A percentile compares a stretch with the other conserved stretches of the same genome.
These are phyloP conservation scores for Ascosphaera pollenicola DNA, from an alignment of 2,329 filamentous ascomycete species.

Conservation along the genomic window DNA sequence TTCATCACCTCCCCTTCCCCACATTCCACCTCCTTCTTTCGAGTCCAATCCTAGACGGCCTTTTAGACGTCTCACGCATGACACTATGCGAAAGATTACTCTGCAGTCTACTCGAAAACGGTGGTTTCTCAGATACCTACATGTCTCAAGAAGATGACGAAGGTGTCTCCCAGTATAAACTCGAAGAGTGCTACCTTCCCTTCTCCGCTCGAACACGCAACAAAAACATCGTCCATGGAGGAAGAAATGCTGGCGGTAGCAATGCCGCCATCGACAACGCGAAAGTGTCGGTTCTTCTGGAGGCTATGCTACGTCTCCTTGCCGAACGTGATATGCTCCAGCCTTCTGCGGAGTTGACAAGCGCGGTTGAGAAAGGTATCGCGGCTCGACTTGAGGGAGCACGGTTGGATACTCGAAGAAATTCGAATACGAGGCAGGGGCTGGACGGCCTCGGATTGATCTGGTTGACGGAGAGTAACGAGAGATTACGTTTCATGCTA, in stretches of 20 bases:
- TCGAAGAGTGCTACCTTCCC: conserved; percentile 41
- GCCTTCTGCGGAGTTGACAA: conserved; percentile 16
- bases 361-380: conserved; percentile 31
- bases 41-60: conserved; percentile 20
- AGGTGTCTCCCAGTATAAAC: conserved; percentile 25
- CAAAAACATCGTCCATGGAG: too few species aligned
- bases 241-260: too few species aligned
- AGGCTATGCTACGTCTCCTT: conserved; percentile 38
- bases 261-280: conserved; percentile 44
- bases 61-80: conserved; percentile 20
- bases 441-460: conserved; percentile 15
- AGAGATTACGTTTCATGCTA: too few species aligned
- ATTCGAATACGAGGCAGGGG: too few species aligned
- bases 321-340: conserved; percentile 14
- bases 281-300: conserved; percentile 46
- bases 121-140: too few species aligned
- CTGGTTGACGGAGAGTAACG: conserved; percentile 20
- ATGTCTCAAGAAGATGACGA: conserved; percentile 18
- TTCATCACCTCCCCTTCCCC: conserved; percentile 22
- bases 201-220: conserved; percentile 42
- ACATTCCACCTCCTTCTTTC: conserved; percentile 25
- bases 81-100: conserved; percentile 33
- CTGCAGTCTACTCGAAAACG: conserved; percentile 24
- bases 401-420: conserved; percentile 23
- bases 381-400: conserved; percentile 25